Conservation (phyloP, 192 early-diverging fungal genomes). For the Cetraspora pellucida region DNA sequence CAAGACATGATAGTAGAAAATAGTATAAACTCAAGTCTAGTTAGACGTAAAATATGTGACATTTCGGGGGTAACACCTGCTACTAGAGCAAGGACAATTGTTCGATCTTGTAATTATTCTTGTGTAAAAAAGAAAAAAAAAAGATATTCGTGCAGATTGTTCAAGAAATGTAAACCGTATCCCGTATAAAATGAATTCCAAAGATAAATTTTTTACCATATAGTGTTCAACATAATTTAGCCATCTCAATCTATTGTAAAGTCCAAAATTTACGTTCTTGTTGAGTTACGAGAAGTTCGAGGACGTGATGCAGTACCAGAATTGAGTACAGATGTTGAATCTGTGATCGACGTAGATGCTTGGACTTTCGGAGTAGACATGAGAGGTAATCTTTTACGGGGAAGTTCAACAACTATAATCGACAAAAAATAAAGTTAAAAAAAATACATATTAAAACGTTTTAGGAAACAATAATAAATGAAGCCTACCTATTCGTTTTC, state of each 20-base stretch:
- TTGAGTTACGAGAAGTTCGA: conserved; percentile 29
- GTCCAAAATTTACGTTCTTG: not conserved
- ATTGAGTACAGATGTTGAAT: conserved; percentile 35
- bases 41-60: not conserved
- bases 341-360: not conserved
- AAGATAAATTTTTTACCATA: not conserved
- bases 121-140: too few species aligned
- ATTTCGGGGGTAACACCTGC: not conserved
- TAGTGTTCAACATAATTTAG: not conserved
- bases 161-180: too few species aligned
- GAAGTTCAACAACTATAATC: conserved; percentile 53
- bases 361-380: conserved; percentile 61
- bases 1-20: not conserved
- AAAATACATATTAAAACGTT: conserved; percentile 3
- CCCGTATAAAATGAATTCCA: too few species aligned
- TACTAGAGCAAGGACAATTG: too few species aligned
- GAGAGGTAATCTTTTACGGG: conserved; percentile 62
- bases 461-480: not conserved
- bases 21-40: not conserved
- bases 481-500: conserved; percentile 52
- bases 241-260: not conserved
- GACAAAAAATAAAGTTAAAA: not conserved
- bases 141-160: too few species aligned
- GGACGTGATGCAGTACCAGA: conserved; percentile 32
- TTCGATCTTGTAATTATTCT: too few species aligned